These are phyloP conservation scores for Penicillium longicatenatum DNA, from an alignment of 495 filamentous ascomycete species.

Conservation along the genomic window DNA sequence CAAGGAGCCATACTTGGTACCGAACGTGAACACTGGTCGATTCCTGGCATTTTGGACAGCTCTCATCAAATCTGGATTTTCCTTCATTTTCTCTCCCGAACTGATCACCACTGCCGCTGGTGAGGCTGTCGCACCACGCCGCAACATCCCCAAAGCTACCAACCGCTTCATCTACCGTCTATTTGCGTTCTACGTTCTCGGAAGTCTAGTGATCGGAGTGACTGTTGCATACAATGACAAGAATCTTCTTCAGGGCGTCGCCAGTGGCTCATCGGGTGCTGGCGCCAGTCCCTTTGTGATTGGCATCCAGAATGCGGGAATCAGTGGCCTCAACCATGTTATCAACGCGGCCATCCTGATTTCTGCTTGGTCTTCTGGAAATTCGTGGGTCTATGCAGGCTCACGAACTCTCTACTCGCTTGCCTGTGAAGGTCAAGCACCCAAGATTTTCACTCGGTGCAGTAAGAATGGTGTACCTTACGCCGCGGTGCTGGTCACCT, in stretches of 20 bases:
- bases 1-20: conserved; percentile 48
- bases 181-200: conserved; percentile 71
- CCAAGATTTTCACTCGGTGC: conserved; percentile 48
- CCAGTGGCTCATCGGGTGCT: conserved; percentile 43
- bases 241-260: conserved; percentile 52
- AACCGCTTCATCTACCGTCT: conserved; percentile 85
- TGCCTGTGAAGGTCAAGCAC: conserved; percentile 67
- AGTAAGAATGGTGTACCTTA: conserved; percentile 49
- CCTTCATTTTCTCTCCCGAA: conserved; percentile 67
- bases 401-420: conserved; percentile 77
- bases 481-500: conserved; percentile 50
- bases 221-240: conserved; percentile 53
- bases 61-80: conserved; percentile 47
- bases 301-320: conserved; percentile 60
- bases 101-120: conserved; percentile 77
- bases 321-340: conserved; percentile 65
- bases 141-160: conserved; percentile 75
- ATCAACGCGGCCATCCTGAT: conserved; percentile 76
- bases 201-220: conserved; percentile 56
- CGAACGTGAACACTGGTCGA: conserved; percentile 32
- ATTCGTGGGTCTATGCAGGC: conserved; percentile 75
- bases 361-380: conserved; percentile 68
- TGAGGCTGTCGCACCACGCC: conserved; percentile 73
- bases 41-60: conserved; percentile 46
- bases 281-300: conserved; percentile 59